Base-by-base conservation (phyloP, 164 flowering plant species). In the Protea cynaroides region DNA sequence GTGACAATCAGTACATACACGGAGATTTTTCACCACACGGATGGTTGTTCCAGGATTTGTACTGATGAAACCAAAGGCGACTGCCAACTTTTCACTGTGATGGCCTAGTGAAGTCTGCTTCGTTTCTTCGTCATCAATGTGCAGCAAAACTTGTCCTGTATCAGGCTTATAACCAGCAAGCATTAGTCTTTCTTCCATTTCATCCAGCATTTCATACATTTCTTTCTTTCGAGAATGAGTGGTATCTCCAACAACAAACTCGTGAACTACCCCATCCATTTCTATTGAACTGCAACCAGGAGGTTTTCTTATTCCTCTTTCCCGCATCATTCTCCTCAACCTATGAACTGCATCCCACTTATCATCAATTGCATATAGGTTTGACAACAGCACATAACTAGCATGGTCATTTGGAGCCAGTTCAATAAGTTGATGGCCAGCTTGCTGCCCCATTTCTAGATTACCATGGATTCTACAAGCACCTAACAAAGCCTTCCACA, bases 401-500 rank as follows among this genome's bases (percentile, higher is more conserved):
- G 64, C 55, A 14, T 61, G 64, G 40, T 61, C 64, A 25, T 61
- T 38, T 25, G 64, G 64, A 13, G 64, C 64, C 64, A 61, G 12
- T 61, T 61, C 64, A 61, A 61, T 25, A 25, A 61, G 64, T 22
- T 23, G 24, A 25, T 46, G 55, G 19, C 64, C 64, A 23, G 64
- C 54, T 61, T 14, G 25, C n/a, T 61, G 54, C 40, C 64, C 64
- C 23, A 47, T 10, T 61, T 61, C 54, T 9, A 61, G 25, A 18
- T 61, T 61, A 23, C 64, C 40, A 47, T 62, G 65, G 34, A 47
- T 47, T 49, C 56, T 62, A 25, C 44, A 62, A 25, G 65, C 65
- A 62, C 65, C 55, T 19, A 47, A 25, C 49, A 62, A 62, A 47
- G 55, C 65, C 56, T 62, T 62, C 65, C 65, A 62, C 65, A 47